Base-by-base conservation (phyloP, 768 basidiomycete genomes). In the Rickenella mellea region DNA sequence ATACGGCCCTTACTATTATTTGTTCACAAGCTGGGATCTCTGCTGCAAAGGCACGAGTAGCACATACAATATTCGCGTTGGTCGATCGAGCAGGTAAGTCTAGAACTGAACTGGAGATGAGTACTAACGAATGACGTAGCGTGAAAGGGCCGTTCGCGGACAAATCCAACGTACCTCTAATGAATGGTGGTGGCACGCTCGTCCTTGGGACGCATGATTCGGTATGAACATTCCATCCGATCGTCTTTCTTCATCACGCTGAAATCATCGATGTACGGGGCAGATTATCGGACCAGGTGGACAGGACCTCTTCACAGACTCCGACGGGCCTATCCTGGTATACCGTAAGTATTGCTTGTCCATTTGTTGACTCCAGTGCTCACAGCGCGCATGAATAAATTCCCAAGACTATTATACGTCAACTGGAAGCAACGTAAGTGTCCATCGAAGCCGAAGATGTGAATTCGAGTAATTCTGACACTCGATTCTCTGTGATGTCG, bases 51-150 rank as follows among this genome's bases (percentile, higher is more conserved):
- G 74, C 4, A 66, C 64, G 12, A 60, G 56, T 8, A 73, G 72
- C 55, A 78, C 74, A 0, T 78, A 78, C 51, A 79, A 76, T 45
- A 79, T 77, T 42, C 67, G 74, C 7, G 74, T 79, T 24, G 73
- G 73, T 17, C 63, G 76, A 24, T 67, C 72, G 5, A 51, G 61
- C 4, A 64, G 57, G 70, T 70, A 39, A 27, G 64, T 53, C 15
- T 22, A 19, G 29, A 1, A 24, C 11, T 22, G 19, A 11, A 29
- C 21, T n/a, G 6, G 21, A 5, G 10, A 15, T 0, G 1, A 37
- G 21, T 27, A 19, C 39, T 25, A 21, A 33, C 11, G 17, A 11
- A 45, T 31, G n/a, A 28, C 29, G 28, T 39, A 73, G 73, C 24
- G 50, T 63, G 9, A 61, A 54, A 9, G 71, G 74, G 3, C 60